phyloP scores from a whole-genome alignment of 1,284 basidiomycete genomes.

The Pterula multifida region DNA sequence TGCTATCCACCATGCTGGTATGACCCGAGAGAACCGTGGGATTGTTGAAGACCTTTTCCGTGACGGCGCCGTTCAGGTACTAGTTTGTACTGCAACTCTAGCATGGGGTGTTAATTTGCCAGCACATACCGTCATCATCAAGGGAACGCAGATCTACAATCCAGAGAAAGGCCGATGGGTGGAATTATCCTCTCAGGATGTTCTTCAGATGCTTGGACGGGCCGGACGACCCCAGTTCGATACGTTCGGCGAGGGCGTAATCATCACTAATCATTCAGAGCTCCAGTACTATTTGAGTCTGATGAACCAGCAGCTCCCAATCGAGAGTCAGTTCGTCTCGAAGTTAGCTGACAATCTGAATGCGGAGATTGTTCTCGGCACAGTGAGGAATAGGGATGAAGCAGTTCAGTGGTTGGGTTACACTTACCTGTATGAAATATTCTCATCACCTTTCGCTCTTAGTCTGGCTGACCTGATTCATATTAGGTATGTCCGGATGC shows the following conservation, averaged over 20 bases:
- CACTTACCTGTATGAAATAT: constrained; percentile 71
- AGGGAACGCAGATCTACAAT: constrained; percentile 98
- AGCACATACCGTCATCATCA: constrained; percentile 98
- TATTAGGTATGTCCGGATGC: constrained; percentile 87
- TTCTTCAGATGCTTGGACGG: constrained; percentile 97
- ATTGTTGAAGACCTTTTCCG: constrained; percentile 94
- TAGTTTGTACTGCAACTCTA: constrained; percentile 95
- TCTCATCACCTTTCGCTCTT: constrained; percentile 1
- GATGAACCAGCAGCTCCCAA: constrained; percentile 92
- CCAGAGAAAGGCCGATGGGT: constrained; percentile 98
- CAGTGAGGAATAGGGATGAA: constrained; percentile 91
- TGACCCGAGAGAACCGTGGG: constrained; percentile 88
- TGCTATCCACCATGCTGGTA: constrained; percentile 98
- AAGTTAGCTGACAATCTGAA: constrained; percentile 95
- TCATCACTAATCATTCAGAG: constrained; percentile 96
- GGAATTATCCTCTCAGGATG: constrained; percentile 93
- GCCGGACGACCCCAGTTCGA: constrained; percentile 98
- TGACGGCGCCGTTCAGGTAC: constrained; percentile 86
- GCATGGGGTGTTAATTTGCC: constrained; percentile 99
- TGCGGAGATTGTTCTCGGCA: constrained; percentile 95
- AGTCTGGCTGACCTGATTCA: constrained; percentile 4
- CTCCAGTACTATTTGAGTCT: constrained; percentile 94
- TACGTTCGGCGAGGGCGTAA: constrained; percentile 95
- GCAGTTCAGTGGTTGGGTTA: constrained; percentile 97
- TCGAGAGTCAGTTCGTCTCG: constrained; percentile 91